Evolutionary conservation across 2,329 filamentous ascomycete genomes (phyloP), one percentile per base, ranked within the genome.

Genomic region (Fusarium sp.): DNA sequence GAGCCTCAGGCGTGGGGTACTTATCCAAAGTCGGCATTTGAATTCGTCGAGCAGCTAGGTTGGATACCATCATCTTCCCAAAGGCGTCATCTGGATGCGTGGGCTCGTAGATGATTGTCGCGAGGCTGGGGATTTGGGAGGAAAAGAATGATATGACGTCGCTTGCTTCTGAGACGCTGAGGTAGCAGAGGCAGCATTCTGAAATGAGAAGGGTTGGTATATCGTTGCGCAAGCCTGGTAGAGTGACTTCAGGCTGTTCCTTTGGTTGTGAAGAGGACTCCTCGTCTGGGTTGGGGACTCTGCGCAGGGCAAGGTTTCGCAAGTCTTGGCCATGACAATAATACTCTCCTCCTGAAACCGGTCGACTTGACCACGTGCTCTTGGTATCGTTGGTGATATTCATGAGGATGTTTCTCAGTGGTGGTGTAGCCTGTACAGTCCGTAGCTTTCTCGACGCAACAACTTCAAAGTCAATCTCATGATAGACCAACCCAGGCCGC

Each of bases 161-260:
- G 41, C 88, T 86, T 0, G 95, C 92, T 61, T 92, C 88, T 0
- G 87, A 78, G 0, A 92, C 88, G 10, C 92, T 88, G 1, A 99
- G 89, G 80, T 99, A 99, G 81, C 97, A 94, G 35, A 99, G 88
- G 81, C 97, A 99, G 87, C 97, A 98, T 83, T 99, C 97, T 0
- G 96, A 98, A 8, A 99, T 88, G 27, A 99, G 84, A 10, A 99
- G 85, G 0, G 97, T 99, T 0, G 97, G 95, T 0, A 94, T 27
- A 80, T 90, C 78, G 76, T 83, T 80, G 85, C 89, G 76, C 85
- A 91, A 75, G 76, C 87, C 87, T 0, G 80, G 76, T 2, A 84
- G 64, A 1, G 29, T 69, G 24, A 67, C 27, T 37, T 67, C 63
- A n/a, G 22, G 43, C 13, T 43, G 68, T 9, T 59, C 74, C 5